phyloP scores from a whole-genome alignment of 345 rosid genomes.

The Pelargonium nanum region DNA sequence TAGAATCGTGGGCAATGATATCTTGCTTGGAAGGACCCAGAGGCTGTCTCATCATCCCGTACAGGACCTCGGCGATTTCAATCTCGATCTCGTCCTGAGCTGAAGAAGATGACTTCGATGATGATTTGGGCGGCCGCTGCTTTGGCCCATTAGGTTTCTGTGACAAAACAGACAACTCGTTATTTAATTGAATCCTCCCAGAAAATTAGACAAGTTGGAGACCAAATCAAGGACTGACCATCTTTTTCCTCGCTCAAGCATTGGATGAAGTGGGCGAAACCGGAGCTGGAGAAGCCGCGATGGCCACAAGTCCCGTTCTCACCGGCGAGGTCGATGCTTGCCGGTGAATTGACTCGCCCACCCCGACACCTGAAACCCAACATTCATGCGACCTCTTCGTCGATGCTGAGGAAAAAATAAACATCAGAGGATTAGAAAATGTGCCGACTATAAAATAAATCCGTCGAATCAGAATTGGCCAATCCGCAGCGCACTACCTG shows the following conservation, averaged over 20 bases:
- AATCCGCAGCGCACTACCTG: conserved; percentile 63
- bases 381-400: conserved; percentile 90
- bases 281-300: conserved; percentile 58
- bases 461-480: conserved; percentile 3
- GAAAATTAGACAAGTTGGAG: background rate
- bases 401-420: conserved; percentile 35
- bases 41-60: conserved; percentile 87
- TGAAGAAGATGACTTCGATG: conserved; percentile 47
- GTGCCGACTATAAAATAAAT: too few relatives aligned
- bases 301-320: conserved; percentile 40
- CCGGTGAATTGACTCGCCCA: conserved; percentile 56
- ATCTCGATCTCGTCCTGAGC: conserved; percentile 96
- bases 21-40: conserved; percentile 58
- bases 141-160: conserved; percentile 71
- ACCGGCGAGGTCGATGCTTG: conserved; percentile 84
- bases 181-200: conserved; percentile 8
- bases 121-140: conserved; percentile 71
- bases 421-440: background rate
- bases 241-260: conserved; percentile 65
- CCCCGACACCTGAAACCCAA: conserved; percentile 54
- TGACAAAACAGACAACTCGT: conserved; percentile 7
- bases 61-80: conserved; percentile 94
- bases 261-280: conserved; percentile 84
- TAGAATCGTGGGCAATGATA: conserved; percentile 27
- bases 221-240: conserved; percentile 35